phyloP scores from a whole-genome alignment of 768 basidiomycete species.

The Clitopilus passeckerianus region DNA sequence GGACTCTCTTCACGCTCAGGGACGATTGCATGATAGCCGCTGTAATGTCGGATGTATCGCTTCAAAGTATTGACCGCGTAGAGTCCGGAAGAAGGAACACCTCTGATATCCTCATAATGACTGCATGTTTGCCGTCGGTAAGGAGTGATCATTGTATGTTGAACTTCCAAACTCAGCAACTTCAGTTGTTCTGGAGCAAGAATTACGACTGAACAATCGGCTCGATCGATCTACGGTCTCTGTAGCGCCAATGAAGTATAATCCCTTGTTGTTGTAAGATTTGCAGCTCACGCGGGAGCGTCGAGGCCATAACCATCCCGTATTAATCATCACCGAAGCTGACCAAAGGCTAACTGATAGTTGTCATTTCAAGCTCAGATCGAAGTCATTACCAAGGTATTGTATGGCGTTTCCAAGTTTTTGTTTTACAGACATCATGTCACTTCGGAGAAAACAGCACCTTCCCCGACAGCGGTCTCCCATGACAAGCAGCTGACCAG shows the following conservation, averaged over 20 bases:
- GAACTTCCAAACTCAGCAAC: background rate
- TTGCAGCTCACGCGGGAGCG: no score
- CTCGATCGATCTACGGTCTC: background rate
- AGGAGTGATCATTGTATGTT: background rate
- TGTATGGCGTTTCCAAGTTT: background rate
- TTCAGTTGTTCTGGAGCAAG: background rate
- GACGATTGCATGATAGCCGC: slow-evolving; percentile 12
- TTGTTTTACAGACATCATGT: background rate
- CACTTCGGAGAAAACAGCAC: background rate
- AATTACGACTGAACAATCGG: background rate
- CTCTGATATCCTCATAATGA: background rate
- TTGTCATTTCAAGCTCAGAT: background rate
- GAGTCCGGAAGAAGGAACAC: slow-evolving; percentile 4
- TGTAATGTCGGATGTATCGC: slow-evolving; percentile 6
- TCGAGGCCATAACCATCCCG: no score
- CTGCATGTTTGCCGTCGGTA: background rate
- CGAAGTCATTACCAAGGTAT: background rate
- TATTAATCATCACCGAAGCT: background rate
- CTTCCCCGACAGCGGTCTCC: background rate
- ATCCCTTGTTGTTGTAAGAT: background rate
- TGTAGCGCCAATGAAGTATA: background rate
- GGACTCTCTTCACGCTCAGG: slow-evolving; percentile 4
- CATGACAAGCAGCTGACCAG: background rate
- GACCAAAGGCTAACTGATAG: background rate
- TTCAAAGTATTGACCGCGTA: slow-evolving; percentile 11